phyloP scores from a whole-genome alignment of 192 early-diverging fungal species.

The Backusella morwellensis region DNA sequence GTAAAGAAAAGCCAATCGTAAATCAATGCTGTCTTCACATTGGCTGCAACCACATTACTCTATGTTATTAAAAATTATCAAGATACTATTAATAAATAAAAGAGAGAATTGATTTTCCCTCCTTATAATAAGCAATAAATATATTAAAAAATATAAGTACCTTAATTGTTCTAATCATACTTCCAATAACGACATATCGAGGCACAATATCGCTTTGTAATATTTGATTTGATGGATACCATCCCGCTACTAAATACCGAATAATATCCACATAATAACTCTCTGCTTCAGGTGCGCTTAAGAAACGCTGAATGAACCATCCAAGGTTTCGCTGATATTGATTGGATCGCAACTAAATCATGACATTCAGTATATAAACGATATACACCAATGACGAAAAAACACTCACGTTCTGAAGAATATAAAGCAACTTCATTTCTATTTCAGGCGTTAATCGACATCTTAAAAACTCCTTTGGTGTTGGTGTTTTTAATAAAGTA shows the following conservation, averaged over 20 bases:
- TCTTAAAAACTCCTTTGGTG: slow-evolving; percentile 58
- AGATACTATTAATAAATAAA: background rate
- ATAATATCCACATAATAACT: slow-evolving; percentile 65
- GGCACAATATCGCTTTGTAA: slow-evolving; percentile 69
- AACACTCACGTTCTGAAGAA: slow-evolving; percentile 55
- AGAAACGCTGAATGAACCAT: slow-evolving; percentile 66
- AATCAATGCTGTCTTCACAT: slow-evolving; percentile 72
- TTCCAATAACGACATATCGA: slow-evolving; percentile 67
- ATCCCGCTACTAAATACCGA: slow-evolving; percentile 68
- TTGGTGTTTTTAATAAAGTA: slow-evolving; percentile 56
- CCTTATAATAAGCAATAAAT: background rate
- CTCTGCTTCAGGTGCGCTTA: slow-evolving; percentile 58
- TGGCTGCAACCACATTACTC: slow-evolving; percentile 57
- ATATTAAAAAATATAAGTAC: slow-evolving; percentile 17
- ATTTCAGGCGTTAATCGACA: slow-evolving; percentile 66
- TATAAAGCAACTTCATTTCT: slow-evolving; percentile 63
- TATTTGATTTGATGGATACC: slow-evolving; percentile 72
- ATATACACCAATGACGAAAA: background rate
- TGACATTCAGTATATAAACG: background rate
- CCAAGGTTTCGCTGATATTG: slow-evolving; percentile 56
- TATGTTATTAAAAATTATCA: slow-evolving; percentile 14
- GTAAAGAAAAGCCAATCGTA: slow-evolving; percentile 80
- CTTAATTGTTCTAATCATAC: slow-evolving; percentile 55
- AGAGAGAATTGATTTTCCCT: background rate
- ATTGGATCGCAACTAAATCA: slow-evolving; percentile 40